phyloP scores from a whole-genome alignment of 2,329 filamentous ascomycete genomes.

The Sporothrix humicola region DNA sequence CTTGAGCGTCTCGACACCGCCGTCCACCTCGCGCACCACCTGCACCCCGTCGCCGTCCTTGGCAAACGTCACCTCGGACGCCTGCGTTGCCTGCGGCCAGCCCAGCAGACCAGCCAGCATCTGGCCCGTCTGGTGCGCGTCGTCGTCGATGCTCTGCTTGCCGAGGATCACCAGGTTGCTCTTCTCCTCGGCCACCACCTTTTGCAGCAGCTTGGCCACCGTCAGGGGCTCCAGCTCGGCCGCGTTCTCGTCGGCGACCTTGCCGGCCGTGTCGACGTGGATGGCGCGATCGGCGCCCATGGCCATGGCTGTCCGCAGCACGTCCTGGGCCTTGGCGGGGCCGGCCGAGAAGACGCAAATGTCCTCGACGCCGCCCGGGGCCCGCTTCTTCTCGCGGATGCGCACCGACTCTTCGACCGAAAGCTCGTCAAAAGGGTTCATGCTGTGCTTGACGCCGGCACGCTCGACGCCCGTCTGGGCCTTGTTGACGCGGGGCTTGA shows the following conservation, averaged over 20 bases:
- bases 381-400: constrained; percentile 83
- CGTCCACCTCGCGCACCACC: constrained; percentile 92
- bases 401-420: constrained; percentile 95
- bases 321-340: constrained; percentile 83
- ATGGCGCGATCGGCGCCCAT: constrained; percentile 95
- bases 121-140: constrained; percentile 93
- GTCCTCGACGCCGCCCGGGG: constrained; percentile 78
- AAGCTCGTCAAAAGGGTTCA: constrained; percentile 99
- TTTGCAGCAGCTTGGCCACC: constrained; percentile 88
- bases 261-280: constrained; percentile 72
- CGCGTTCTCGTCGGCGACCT: constrained; percentile 73
- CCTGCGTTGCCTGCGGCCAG: constrained; percentile 95
- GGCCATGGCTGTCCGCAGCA: constrained; percentile 94
- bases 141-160: constrained; percentile 98
- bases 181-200: constrained; percentile 80
- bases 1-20: constrained; percentile 86
- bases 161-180: constrained; percentile 92
- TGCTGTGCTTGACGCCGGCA: constrained; percentile 90
- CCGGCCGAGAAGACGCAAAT: constrained; percentile 91
- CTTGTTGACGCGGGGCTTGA: constrained; percentile 73
- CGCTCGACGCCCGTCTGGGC: constrained; percentile 87
- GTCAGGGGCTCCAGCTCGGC: constrained; percentile 83
- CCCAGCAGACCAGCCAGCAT: constrained; percentile 93
- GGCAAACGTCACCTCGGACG: constrained; percentile 79
- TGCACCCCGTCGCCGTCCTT: constrained; percentile 72